Evolutionary conservation across 306 rosid genomes (phyloP), one percentile per base, ranked within the genome.

Genomic region (Elaeagnus macrophylla): DNA sequence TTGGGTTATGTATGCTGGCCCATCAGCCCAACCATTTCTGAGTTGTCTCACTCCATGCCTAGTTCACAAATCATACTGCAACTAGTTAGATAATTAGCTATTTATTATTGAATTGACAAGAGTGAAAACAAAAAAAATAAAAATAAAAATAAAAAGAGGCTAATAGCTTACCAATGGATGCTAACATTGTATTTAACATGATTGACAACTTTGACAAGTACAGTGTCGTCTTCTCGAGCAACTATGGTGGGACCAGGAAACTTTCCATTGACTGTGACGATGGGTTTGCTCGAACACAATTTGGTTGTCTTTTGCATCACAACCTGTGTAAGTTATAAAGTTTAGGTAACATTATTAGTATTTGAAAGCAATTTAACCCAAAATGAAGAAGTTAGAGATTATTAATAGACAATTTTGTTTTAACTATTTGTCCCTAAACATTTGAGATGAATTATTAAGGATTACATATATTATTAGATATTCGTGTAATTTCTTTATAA

Each of bases 1-100:
- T 44, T 89, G 96, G 12, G 96, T 88, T 65, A 88, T 82, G 59
- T 78, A 88, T 9, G 96, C 96, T 0, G 96, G 97, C 39, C 97
- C 97, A 68, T 88, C 97, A 0, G 97, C 91, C 97, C 97, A 88
- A 1, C 97, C 95, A 0, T 81, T 72, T 38, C 89, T 37, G 13
- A 89, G 67, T 37, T 89, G 97, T 57, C 86, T 79, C 0, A 89
- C 45, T 10, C 97, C 95, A 51, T 89, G 97, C 97, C 97, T 82
- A 25, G 32, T 5, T 40, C 1, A 13, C 40, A 14, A 9, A 40
- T 44, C 10, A 37, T 13, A 19, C 8, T 3, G 36, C 14, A 6
- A 11, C 12, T 25, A 51, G 12, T 51, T 9, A 11, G 37, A 11
- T 20, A 11, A 13, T 37, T n/a, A n/a, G n/a, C n/a, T n/a, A n/a